Evolutionary conservation across 2,329 filamentous ascomycete genomes (phyloP), one percentile per base, ranked within the genome.

Genomic region (Calonectria montana): DNA sequence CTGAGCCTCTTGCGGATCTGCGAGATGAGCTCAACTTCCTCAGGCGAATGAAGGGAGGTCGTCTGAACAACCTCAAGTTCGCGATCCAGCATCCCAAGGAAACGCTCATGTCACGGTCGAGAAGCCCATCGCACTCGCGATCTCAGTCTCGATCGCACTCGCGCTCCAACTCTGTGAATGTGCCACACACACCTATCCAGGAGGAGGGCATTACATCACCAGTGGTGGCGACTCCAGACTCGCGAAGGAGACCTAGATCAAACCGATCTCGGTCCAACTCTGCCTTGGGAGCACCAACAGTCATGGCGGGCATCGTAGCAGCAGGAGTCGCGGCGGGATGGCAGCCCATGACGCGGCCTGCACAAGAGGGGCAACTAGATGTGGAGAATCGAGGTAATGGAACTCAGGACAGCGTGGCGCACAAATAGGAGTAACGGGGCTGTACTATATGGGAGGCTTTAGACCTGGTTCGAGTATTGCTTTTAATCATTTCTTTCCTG

Each of bases 241-340:
- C 90, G 68, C 86, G 93, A 62, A 89, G 87, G 67, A 90, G 93
- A 64, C 94, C 93, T 63, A 88, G 92, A 75, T 94, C 92, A 50
- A 93, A 87, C 77, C 87, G 91, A 72, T 91, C 91, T 68, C 86
- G 91, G 69, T 90, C 89, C 47, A 92, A 92, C 82, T 95, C 93
- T 31, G 93, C 93, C 2, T 87, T 96, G 13, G 93, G 92, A 13
- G 92, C 93, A 2, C 92, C 93, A 2, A 91, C 92, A 9, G 93
- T 95, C 72, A 95, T 95, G 94, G 93, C 94, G n/a, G 94, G 94
- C 72, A 92, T 96, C 70, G 91, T 96, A 62, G 94, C 93, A 10
- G 94, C 93, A 50, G 93, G 92, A 78, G 90, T 96, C 39, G 93
- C 91, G 39, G 93, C 91, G 16, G 93, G 92, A 35, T 96, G 93